Base-by-base conservation (phyloP, 805 yeast species). In the Nakazawaea anatomiae region DNA sequence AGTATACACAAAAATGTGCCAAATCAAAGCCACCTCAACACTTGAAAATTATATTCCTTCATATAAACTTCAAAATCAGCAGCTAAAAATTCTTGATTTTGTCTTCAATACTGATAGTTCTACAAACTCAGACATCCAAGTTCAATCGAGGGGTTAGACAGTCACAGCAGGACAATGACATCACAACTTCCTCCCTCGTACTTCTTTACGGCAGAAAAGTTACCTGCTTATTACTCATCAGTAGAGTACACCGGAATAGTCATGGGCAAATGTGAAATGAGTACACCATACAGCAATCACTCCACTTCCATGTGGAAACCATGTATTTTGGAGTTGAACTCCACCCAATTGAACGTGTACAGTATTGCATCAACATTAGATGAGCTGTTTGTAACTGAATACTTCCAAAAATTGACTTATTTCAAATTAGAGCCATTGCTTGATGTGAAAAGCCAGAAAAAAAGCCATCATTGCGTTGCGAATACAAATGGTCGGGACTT, bases 331-430 rank as follows among this genome's bases (percentile, higher is more conserved):
- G 50, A 50, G 31, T 38, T 50, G 39, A 46, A 50, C 29, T 50
- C 52, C 5, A 50, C 52, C 2, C 49, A 46, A 34, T 25, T 50
- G 35, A 50, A 50, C 28, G 5, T 50, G 7, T 50, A 46, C 44
- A 14, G 41, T 12, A 11, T 47, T 6, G 9, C 14, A 6, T 10
- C 31, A 27, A 4, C 29, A 9, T 12, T 30, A 12, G 11, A 27
- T 10, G 9, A 28, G 29, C 10, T n/a, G 8, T 32, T 35, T 25
- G 10, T 47, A 6, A n/a, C n/a, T 8, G 28, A 42, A 2, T 34
- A 46, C 27, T 46, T 39, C 30, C n/a, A 39, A 7, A 35, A 44
- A 4, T 31, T 43, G 29, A 12, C 8, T 18, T 18, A 25, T 10
- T n/a, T 9, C 6, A 32, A 18, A 29, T 7, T 43, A 9, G 39